These are phyloP conservation scores for Amanita molliuscula DNA, from an alignment of 768 basidiomycete species.

Conservation along the genomic window DNA sequence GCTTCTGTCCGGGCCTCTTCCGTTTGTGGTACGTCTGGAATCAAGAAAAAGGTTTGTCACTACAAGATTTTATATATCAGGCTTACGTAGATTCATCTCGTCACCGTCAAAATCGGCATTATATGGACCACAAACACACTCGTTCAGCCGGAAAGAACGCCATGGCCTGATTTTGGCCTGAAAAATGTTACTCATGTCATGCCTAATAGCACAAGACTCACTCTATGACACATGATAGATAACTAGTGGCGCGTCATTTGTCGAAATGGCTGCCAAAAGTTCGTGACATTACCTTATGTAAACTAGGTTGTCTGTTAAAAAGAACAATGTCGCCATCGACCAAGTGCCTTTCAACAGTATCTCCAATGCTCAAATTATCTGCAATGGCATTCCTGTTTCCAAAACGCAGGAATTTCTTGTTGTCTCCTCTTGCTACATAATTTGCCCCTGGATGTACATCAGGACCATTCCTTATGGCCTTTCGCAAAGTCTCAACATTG, in stretches of 20 bases:
- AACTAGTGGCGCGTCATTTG: slow-evolving; percentile 33
- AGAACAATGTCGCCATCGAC: slow-evolving; percentile 93
- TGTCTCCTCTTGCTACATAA: slow-evolving; percentile 76
- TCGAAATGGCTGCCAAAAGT: not conserved
- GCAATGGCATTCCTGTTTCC: slow-evolving; percentile 76
- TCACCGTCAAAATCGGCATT: slow-evolving; percentile 99
- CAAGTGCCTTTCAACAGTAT: slow-evolving; percentile 91
- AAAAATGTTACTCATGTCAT: not conserved
- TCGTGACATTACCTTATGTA: slow-evolving; percentile 64
- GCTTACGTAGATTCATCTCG: slow-evolving; percentile 97
- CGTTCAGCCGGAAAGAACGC: slow-evolving; percentile 94
- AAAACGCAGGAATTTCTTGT: slow-evolving; percentile 86
- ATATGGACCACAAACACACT: slow-evolving; percentile 98
- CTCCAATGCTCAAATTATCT: slow-evolving; percentile 75
- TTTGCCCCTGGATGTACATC: slow-evolving; percentile 95
- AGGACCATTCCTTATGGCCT: slow-evolving; percentile 79
- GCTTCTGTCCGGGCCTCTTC: slow-evolving; percentile 98
- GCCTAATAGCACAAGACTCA: slow-evolving; percentile 14
- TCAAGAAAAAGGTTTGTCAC: slow-evolving; percentile 4
- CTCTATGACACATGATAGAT: slow-evolving; percentile 98
- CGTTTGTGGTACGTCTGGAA: slow-evolving; percentile 90
- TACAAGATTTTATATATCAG: not conserved
- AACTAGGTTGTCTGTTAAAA: slow-evolving; percentile 97
- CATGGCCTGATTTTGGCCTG: slow-evolving; percentile 90
- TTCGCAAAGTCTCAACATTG: slow-evolving; percentile 69